Conservation (phyloP, 352 stramenopile species). For the Globisporangium parvum region DNA sequence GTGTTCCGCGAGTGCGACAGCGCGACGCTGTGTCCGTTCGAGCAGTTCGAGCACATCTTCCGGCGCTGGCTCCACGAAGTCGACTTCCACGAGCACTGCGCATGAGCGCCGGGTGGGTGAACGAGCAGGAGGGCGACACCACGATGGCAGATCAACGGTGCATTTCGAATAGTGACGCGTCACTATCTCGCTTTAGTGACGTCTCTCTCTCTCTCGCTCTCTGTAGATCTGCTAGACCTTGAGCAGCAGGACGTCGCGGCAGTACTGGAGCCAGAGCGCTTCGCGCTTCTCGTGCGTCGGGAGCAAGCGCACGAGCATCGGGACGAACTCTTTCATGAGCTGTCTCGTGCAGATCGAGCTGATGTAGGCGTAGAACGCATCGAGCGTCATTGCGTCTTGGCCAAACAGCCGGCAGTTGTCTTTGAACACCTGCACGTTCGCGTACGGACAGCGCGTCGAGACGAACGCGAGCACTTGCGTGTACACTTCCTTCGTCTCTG, state of each 20-base stretch:
- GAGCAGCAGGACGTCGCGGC: conserved; percentile 16
- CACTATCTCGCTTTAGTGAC: neutral
- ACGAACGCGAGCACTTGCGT: conserved; percentile 77
- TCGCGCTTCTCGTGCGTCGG: conserved; percentile 83
- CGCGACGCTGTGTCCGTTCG: conserved; percentile 42
- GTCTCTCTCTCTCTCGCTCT: too few relatives aligned
- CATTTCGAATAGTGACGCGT: too few relatives aligned
- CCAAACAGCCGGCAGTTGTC: conserved; percentile 86
- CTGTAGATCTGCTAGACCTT: conserved; percentile 13
- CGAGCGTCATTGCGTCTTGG: conserved; percentile 80
- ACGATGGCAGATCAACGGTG: too few relatives aligned
- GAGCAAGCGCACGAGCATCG: conserved; percentile 73
- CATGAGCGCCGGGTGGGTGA: neutral
- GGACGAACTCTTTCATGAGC: conserved; percentile 73
- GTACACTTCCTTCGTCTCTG: conserved; percentile 82
- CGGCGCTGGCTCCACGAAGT: conserved; percentile 64
- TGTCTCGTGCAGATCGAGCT: conserved; percentile 71
- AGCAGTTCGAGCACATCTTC: conserved; percentile 52
- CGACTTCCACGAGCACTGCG: conserved; percentile 49
- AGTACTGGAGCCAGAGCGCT: conserved; percentile 61
- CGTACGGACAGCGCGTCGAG: conserved; percentile 68
- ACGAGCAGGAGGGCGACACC: too few relatives aligned
- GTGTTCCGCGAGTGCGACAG: conserved; percentile 41
- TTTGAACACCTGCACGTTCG: conserved; percentile 81
- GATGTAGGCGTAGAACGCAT: conserved; percentile 78